These are phyloP conservation scores for Apiospora koreana DNA, from an alignment of 2,329 filamentous ascomycete genomes.

Conservation along the genomic window DNA sequence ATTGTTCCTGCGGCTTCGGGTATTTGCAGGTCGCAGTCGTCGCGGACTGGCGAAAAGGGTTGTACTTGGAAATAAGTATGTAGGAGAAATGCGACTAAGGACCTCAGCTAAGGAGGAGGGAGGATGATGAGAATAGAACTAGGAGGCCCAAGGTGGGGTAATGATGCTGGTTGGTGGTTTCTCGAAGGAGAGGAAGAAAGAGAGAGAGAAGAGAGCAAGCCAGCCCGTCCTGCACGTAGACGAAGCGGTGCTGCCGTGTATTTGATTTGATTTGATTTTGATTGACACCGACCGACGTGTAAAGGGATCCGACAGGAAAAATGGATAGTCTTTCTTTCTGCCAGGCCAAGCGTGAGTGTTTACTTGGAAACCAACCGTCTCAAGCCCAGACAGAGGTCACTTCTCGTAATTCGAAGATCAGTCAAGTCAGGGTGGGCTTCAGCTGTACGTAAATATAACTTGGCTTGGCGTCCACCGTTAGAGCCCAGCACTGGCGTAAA, in stretches of 20 bases:
- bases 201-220: neutral
- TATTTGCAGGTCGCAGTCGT: conserved; percentile 11
- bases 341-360: neutral
- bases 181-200: neutral
- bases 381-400: neutral
- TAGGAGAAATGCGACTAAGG: neutral
- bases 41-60: neutral
- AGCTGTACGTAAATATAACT: conserved; percentile 6
- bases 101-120: neutral
- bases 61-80: neutral
- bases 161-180: conserved; percentile 4
- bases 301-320: neutral
- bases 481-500: neutral
- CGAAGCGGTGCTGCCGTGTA: neutral
- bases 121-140: neutral
- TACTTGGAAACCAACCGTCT: neutral
- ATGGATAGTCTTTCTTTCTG: neutral
- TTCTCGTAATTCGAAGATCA: neutral
- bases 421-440: neutral
- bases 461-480: conserved; percentile 2
- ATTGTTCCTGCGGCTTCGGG: conserved; percentile 6
- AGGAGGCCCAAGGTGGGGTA: conserved; percentile 12
- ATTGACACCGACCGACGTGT: neutral
- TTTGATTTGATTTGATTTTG: too few species aligned
- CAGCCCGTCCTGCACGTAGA: neutral